Evolutionary conservation across 2,329 filamentous ascomycete species (phyloP), one percentile per base, ranked within the genome.

Genomic region (Epichloe coenophiala): DNA sequence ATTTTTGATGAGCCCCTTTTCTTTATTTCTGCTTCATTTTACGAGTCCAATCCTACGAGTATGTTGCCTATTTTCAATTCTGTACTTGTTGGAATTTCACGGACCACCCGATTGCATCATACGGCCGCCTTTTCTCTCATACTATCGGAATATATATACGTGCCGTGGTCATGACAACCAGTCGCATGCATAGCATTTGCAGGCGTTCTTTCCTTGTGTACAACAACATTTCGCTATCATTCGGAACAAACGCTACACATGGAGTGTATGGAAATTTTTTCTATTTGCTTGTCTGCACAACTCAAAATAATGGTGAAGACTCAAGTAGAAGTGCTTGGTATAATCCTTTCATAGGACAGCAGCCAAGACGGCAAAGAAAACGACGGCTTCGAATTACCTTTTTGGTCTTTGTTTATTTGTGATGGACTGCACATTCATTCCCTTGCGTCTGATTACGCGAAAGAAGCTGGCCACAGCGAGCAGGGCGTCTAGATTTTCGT

Each of bases 401-500:
- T 39, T 39, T 15, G 33, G 23, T 44, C 21, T 17, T 17, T 44
- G 12, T 23, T 0, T 3, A 21, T 42, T 9, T 19, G 37, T 43
- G 37, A 27, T 33, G 40, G 17, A 27, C 37, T 43, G 41, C n/a
- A 35, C 33, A 38, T 15, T 44, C 38, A 38, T 19, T 44, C 38
- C 33, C 40, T 31, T 39, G 21, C 21, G 17, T 19, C 33, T 49
- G 21, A 37, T 49, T 49, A 31, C 17, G 23, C 27, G 40, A 19
- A 39, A 8, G 23, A 35, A 42, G 27, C 15, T 19, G 17, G 50
- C 45, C 58, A 60, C 58, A 60, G 57, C 55, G 59, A 52, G 50
- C 53, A 59, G 59, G 45, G 35, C 33, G 9, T 46, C 45, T 38
- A 21, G 17, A 19, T 15, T 38, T 21, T 38, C 36, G 33, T 19